Conservation (phyloP, 371 early-diverging fungal species). For the Dichotomocladium elegans region DNA sequence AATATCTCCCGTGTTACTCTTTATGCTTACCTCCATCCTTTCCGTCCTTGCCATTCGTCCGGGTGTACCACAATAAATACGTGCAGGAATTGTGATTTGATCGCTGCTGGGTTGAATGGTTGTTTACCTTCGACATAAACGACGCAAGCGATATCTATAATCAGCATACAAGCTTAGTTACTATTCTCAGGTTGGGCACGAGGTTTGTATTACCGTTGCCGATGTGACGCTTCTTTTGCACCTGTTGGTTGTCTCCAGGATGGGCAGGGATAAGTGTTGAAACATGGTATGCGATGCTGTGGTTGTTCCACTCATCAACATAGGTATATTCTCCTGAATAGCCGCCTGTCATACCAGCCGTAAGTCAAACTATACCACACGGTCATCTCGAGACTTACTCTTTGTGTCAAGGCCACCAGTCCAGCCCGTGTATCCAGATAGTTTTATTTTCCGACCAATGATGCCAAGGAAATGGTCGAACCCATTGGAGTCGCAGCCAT, state of each 20-base stretch:
- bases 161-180: background rate
- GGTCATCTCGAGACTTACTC: conserved; percentile 37
- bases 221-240: conserved; percentile 83
- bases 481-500: conserved; percentile 51
- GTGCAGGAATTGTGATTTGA: conserved; percentile 76
- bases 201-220: conserved; percentile 72
- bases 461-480: conserved; percentile 66
- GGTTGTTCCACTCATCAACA: conserved; percentile 72
- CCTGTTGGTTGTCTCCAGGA: conserved; percentile 71
- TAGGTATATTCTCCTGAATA: conserved; percentile 76
- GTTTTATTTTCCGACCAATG: conserved; percentile 66
- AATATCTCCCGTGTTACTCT: background rate
- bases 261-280: conserved; percentile 76
- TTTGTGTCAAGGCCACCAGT: conserved; percentile 79
- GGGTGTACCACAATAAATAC: conserved; percentile 68
- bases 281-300: conserved; percentile 84
- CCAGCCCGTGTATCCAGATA: conserved; percentile 77
- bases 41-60: conserved; percentile 30
- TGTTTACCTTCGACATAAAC: conserved; percentile 65
- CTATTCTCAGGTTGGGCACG: background rate
- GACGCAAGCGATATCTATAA: conserved; percentile 68
- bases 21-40: conserved; percentile 36
- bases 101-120: conserved; percentile 68
- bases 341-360: conserved; percentile 41
- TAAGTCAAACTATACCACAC: too few species aligned